Conservation (phyloP, 192 early-diverging fungal genomes). For the Neocallimastix lanati region DNA sequence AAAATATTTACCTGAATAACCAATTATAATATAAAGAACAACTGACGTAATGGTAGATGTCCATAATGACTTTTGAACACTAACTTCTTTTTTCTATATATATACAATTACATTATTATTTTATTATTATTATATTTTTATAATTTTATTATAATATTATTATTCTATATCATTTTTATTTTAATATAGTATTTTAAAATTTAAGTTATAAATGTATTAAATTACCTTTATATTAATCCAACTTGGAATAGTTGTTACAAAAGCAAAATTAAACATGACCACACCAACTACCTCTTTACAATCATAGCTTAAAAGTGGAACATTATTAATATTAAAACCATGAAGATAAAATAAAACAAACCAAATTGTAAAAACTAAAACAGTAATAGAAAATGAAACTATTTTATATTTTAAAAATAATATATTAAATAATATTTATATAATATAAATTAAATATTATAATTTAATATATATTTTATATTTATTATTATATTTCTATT, state of each 20-base stretch:
- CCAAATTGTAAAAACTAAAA: conserved; percentile 22
- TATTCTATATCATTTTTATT: too few species aligned
- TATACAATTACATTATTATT: background rate
- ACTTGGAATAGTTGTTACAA: conserved; percentile 25
- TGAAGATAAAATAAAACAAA: conserved; percentile 8
- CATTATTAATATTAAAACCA: background rate
- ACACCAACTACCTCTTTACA: conserved; percentile 18
- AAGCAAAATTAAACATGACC: conserved; percentile 29
- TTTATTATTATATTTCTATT: too few species aligned
- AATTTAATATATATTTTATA: too few species aligned
- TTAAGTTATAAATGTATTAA: too few species aligned
- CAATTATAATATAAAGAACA: conserved; percentile 18
- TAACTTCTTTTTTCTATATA: conserved; percentile 19
- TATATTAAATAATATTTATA: background rate
- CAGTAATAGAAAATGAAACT: conserved; percentile 20
- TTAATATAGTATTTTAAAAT: too few species aligned
- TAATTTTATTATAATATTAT: too few species aligned
- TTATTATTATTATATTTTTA: too few species aligned
- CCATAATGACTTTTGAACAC: conserved; percentile 27
- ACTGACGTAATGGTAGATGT: conserved; percentile 11
- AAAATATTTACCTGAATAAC: conserved; percentile 1
- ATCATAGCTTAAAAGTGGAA: conserved; percentile 7
- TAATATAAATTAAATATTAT: too few species aligned
- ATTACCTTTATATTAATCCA: conserved; percentile 38
- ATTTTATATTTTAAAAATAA: background rate